Base-by-base conservation (phyloP, 495 filamentous ascomycete species). In the Stereocaulon alpinum region DNA sequence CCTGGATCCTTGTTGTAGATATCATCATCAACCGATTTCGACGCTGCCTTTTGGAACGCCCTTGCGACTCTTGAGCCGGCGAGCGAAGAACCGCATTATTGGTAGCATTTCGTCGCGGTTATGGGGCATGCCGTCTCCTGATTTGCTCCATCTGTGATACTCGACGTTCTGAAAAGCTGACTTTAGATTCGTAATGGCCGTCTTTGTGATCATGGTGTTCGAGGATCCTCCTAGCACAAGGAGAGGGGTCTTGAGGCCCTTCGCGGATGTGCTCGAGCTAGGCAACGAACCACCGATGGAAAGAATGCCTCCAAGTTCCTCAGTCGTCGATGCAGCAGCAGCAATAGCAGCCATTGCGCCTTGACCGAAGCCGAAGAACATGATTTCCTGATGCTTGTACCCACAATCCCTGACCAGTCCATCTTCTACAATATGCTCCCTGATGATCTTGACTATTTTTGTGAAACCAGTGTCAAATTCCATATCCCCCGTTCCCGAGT, bases 1-100 rank as follows among this genome's bases (percentile, higher is more conserved):
- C 1, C 22, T 15, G 14, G 47, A 32, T 0, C 15, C 3, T 10
- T 17, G 4, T 50, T 50, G 29, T n/a, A 50, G 9, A 18, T 32
- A 30, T 50, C 22, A 11, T 24, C 27, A 27, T 65, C 27, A 67
- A 3, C 53, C 43, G 22, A 86, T 61, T 68, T 86, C 82, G 34
- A 85, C 73, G 67, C 75, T 78, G 5, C 82, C 83, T 62, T 77
- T 74, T 5, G 82, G 84, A 47, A 86, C 78, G 27, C 82, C 83
- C 62, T 74, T 70, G 52, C 77, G 76, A 73, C 81, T 91, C 69
- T 75, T 74, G 68, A 98, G 70, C 64, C 87, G 77, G 56, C 87
- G 77, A 0, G 86, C 88, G 68, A 96, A 87, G 72, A 96, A 98
- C 67, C 83, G 78, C 92, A 98, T 96, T 50, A 96, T 81, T 3